Base-by-base conservation (phyloP, 208 protist species). In the Borovskyia barvae region DNA sequence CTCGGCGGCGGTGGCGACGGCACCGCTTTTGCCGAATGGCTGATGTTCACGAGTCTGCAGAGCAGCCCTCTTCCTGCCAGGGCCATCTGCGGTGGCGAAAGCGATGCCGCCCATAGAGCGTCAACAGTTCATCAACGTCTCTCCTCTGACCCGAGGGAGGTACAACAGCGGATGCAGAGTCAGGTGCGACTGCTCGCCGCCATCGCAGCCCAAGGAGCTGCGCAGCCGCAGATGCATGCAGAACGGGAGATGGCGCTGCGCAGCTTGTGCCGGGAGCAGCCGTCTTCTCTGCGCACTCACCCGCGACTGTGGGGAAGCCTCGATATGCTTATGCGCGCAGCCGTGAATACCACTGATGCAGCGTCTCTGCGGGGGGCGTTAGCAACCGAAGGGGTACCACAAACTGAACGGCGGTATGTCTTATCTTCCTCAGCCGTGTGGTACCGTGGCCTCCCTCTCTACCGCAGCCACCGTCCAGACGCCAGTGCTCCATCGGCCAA, bases 41-140 rank as follows among this genome's bases (percentile, higher is more conserved):
- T 92, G 33, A 20, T 86, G 28, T 48, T 54, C 41, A 85, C 81
- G 15, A 66, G 81, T 11, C 40, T 92, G 17, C 46, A 40, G 2
- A 70, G 85, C 25, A 81, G 78, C 29, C 14, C 49, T 12, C 20
- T 61, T 5, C 30, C 63, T 6, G 35, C 25, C 9, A 19, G 26
- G 5, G 67, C 66, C 2, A 36, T 86, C 5, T 2, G 42, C n/a
- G 14, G 19, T 5, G 28, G 42, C 2, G 40, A 58, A 39, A 72
- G 67, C 0, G 59, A 59, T 15, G 45, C 43, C 15, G 32, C 49
- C 4, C 53, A 59, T 9, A 53, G 50, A 9, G 65, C 69, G 0
- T 56, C 54, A n/a, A n/a, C n/a, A n/a, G n/a, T n/a, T n/a, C n/a
- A 80, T 35, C 35, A 62, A 26, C 77, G 84, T 1, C 55, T 91